These are phyloP conservation scores for Rutstroemia sp. DNA, from an alignment of 2,329 filamentous ascomycete species.

Conservation along the genomic window DNA sequence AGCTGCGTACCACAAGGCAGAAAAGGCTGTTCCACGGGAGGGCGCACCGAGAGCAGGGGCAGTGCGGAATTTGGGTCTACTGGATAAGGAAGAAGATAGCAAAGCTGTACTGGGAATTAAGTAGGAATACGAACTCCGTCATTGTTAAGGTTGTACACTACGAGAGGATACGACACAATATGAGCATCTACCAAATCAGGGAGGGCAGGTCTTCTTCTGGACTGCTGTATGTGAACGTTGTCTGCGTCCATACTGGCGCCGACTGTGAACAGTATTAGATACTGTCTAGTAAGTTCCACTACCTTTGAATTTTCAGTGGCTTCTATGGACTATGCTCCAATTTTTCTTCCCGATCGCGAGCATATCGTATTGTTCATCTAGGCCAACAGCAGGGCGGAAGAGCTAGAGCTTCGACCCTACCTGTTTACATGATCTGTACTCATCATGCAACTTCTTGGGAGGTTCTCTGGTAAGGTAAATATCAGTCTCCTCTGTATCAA, in stretches of 20 bases:
- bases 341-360: too few relatives aligned
- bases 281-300: background rate
- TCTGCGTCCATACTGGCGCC: background rate
- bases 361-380: too few relatives aligned
- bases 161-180: conserved; percentile 11
- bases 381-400: too few relatives aligned
- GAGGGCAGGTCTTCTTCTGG: too few relatives aligned
- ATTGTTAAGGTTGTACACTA: conserved; percentile 25
- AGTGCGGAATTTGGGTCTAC: conserved; percentile 77
- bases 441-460: too few relatives aligned
- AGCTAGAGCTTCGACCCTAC: too few relatives aligned
- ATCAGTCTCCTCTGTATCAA: too few relatives aligned
- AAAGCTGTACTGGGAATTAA: conserved; percentile 43
- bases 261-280: too few relatives aligned
- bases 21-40: conserved; percentile 68
- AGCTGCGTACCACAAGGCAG: conserved; percentile 74
- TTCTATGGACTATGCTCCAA: too few relatives aligned
- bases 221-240: too few relatives aligned
- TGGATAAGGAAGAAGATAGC: conserved; percentile 78
- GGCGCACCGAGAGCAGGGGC: conserved; percentile 75
- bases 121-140: conserved; percentile 15
- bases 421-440: too few relatives aligned
- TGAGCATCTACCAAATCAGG: background rate
- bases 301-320: background rate
- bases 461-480: too few relatives aligned